Percentiles rank a stretch among this genome's conserved stretches.
phyloP scores from a whole-genome alignment of 129 eudicot genomes.

The Flaveria ramosissima region DNA sequence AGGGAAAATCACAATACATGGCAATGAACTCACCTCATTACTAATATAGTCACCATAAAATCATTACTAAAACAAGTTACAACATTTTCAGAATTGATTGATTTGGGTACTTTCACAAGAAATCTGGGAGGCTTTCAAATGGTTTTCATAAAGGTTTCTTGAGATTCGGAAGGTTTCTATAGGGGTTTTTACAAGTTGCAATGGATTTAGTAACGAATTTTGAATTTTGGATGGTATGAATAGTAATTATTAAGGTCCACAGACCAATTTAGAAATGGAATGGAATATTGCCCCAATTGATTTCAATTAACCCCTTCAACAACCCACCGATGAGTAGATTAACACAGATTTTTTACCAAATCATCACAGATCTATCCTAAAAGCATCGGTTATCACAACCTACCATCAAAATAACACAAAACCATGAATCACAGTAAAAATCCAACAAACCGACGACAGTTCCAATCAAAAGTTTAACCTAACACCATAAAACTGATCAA shows the following conservation, averaged over 20 bases:
- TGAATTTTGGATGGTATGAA: not conserved
- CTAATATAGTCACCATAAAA: too few relatives aligned
- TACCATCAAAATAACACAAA: not conserved
- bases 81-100: not conserved
- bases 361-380: constrained; percentile 29
- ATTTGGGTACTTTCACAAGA: not conserved
- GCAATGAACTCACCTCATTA: too few relatives aligned
- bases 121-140: not conserved
- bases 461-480: constrained; percentile 12
- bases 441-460: constrained; percentile 13
- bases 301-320: not conserved
- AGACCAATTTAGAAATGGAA: too few relatives aligned
- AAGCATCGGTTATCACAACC: not conserved
- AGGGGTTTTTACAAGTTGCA: not conserved
- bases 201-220: too few relatives aligned
- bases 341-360: not conserved
- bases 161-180: not conserved
- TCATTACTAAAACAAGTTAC: too few relatives aligned
- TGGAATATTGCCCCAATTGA: not conserved
- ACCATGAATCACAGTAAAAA: constrained; percentile 9
- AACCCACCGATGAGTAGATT: constrained; percentile 8
- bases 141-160: not conserved
- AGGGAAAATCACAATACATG: too few relatives aligned
- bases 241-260: not conserved
- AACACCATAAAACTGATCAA: constrained; percentile 4